Evolutionary conservation across 768 basidiomycete species (phyloP).

Genomic region (Hirschioporus abietinus): DNA sequence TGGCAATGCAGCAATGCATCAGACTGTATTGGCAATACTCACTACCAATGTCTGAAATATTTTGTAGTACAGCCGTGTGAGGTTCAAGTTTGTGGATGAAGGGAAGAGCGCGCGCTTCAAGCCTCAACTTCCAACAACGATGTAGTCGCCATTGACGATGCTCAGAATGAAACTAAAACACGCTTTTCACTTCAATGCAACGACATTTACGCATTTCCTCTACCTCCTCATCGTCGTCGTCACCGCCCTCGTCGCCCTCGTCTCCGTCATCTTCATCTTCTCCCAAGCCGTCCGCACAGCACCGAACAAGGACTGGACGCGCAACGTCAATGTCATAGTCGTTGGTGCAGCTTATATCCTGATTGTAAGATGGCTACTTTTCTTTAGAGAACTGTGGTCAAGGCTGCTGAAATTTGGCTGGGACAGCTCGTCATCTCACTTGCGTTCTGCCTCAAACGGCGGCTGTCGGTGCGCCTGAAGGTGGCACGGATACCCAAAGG

Average conservation of each 20-base stretch:
- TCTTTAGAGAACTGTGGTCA: background rate
- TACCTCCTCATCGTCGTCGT: conserved; percentile 20
- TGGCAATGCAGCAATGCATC: too few species aligned
- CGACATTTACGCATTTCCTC: background rate
- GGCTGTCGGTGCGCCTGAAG: conserved; percentile 58
- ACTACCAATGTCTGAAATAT: too few species aligned
- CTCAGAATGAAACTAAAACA: too few species aligned
- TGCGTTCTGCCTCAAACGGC: conserved; percentile 60
- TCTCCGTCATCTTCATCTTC: conserved; percentile 61
- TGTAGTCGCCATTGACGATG: too few species aligned
- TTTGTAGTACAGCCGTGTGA: too few species aligned
- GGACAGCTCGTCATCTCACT: conserved; percentile 51
- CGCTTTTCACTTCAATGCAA: too few species aligned
- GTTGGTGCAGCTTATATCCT: conserved; percentile 65
- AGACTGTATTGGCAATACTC: too few species aligned
- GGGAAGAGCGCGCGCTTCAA: too few species aligned
- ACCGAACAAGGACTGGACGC: conserved; percentile 43
- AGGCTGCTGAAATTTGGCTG: background rate
- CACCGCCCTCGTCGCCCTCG: conserved; percentile 38
- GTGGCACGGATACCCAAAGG: conserved; percentile 65
- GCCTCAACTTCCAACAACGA: too few species aligned
- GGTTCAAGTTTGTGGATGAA: too few species aligned
- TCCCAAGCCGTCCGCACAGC: conserved; percentile 72
- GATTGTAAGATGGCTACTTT: conserved; percentile 42
- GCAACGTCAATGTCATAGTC: conserved; percentile 64